Percentiles rank a stretch among this genome's conserved stretches.
Conservation (phyloP, 179 eudicot genomes). For the Amaranthus tricolor region DNA sequence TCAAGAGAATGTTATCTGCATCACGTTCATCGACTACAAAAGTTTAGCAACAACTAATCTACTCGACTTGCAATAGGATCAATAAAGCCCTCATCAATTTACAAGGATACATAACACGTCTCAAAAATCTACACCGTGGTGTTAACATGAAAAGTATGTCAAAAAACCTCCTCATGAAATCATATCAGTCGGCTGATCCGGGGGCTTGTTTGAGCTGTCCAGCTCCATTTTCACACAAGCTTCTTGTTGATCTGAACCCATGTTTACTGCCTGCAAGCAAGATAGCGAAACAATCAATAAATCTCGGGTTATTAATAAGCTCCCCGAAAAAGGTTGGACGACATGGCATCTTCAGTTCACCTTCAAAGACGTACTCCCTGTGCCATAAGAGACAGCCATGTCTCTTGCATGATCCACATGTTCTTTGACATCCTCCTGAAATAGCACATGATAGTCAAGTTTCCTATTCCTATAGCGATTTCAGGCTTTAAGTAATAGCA, state of each 20-base stretch:
- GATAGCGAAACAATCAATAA: background rate
- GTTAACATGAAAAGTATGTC: conserved; percentile 2
- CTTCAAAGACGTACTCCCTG: conserved; percentile 35
- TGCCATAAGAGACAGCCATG: conserved; percentile 30
- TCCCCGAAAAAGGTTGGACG: background rate
- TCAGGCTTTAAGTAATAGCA: background rate
- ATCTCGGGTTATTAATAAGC: background rate
- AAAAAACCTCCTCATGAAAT: conserved; percentile 24
- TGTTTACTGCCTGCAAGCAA: conserved; percentile 29
- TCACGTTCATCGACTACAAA: conserved; percentile 16
- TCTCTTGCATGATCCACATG: conserved; percentile 32
- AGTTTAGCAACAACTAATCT: background rate
- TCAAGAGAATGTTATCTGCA: background rate
- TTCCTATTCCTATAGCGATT: background rate
- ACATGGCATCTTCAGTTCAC: conserved; percentile 20
- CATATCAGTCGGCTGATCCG: conserved; percentile 35
- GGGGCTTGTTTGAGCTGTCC: conserved; percentile 33
- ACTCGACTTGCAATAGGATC: conserved; percentile 22
- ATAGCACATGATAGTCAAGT: background rate
- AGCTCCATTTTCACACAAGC: conserved; percentile 42
- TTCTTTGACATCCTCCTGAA: conserved; percentile 42
- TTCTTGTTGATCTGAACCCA: conserved; percentile 32
- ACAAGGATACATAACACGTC: conserved; percentile 8
- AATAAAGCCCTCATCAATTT: conserved; percentile 23
- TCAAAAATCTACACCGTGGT: conserved; percentile 9